These are phyloP conservation scores for Phytophthora meadii DNA, from an alignment of 352 stramenopile genomes.

Conservation along the genomic window DNA sequence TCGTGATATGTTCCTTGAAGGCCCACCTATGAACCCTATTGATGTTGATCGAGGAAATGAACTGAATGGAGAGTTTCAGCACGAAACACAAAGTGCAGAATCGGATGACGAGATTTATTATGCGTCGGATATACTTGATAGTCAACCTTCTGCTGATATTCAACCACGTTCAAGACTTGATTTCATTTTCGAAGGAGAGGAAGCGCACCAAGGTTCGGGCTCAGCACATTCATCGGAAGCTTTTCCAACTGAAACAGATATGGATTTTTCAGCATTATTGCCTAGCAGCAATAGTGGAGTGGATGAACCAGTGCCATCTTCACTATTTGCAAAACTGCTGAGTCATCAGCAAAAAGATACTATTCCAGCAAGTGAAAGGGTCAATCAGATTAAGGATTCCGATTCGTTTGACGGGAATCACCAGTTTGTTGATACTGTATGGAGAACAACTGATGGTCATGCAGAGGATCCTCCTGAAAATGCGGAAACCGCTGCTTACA, in stretches of 20 bases:
- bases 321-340: conserved; percentile 25
- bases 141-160: conserved; percentile 19
- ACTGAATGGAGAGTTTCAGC: neutral
- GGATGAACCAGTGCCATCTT: conserved; percentile 5
- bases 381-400: neutral
- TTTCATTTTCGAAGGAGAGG: conserved; percentile 27
- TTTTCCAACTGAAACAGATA: neutral
- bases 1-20: neutral
- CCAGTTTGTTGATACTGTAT: neutral
- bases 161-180: conserved; percentile 34
- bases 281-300: conserved; percentile 1
- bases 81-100: conserved; percentile 8
- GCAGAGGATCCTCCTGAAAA: neutral
- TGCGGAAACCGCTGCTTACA: neutral
- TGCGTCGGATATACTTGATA: conserved; percentile 53
- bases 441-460: neutral
- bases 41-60: conserved; percentile 4
- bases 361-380: neutral
- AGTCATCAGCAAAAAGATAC: conserved; percentile 4
- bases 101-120: conserved; percentile 55
- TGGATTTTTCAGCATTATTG: neutral
- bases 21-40: neutral
- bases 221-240: neutral
- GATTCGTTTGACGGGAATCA: conserved; percentile 3
- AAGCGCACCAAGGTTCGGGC: conserved; percentile 7